Conservation (phyloP, 495 filamentous ascomycete genomes). For the Xylaria flabelliformis region DNA sequence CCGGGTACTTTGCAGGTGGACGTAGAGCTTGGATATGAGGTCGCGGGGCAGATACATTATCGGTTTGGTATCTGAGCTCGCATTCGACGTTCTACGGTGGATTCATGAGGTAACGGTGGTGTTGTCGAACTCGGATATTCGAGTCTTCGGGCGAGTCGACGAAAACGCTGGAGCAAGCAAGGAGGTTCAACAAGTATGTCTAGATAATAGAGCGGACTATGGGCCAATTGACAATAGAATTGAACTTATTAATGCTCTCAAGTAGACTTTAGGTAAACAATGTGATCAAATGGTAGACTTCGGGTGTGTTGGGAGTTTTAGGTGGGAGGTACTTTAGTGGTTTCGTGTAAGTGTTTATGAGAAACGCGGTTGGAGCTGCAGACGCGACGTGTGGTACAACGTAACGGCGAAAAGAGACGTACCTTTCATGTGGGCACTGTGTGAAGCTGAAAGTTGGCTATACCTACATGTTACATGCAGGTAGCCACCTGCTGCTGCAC, state of each 20-base stretch:
- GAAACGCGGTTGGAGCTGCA: conserved; percentile 28
- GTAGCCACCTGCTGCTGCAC: not conserved
- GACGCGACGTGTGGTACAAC: conserved; percentile 24
- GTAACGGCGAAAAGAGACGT: not conserved
- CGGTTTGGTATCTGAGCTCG: conserved; percentile 36
- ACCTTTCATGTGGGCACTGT: conserved; percentile 13
- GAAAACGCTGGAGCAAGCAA: not conserved
- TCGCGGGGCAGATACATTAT: conserved; percentile 93
- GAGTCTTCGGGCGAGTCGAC: not conserved
- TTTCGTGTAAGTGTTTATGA: conserved; percentile 31
- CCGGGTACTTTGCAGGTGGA: conserved; percentile 78
- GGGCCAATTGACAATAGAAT: conserved; percentile 47
- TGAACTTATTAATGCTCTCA: conserved; percentile 23
- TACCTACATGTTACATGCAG: no score
- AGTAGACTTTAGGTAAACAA: conserved; percentile 53
- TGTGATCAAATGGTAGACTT: conserved; percentile 44
- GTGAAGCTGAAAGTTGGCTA: not conserved
- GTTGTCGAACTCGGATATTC: not conserved
- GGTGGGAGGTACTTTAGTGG: conserved; percentile 24
- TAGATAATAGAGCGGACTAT: conserved; percentile 19
- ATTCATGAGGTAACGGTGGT: conserved; percentile 35
- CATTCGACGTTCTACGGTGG: conserved; percentile 44
- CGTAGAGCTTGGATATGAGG: conserved; percentile 88
- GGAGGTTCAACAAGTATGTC: not conserved
- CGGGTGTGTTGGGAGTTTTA: not conserved